Conservation (phyloP, 2,329 filamentous ascomycete genomes). For the Hypoxylon sp. region DNA sequence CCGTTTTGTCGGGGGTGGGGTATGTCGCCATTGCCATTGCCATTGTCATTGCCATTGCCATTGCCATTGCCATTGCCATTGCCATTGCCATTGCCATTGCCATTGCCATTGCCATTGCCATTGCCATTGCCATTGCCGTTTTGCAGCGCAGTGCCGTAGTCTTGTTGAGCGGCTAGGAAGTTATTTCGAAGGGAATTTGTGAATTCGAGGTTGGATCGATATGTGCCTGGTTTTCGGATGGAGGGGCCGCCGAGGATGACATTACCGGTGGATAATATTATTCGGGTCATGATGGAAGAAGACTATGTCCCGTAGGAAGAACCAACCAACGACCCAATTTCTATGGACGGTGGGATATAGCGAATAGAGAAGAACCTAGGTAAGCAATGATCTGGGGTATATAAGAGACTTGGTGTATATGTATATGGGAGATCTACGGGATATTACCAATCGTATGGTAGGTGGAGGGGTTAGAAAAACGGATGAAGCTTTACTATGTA, state of each 20-base stretch:
- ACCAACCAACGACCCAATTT: background rate
- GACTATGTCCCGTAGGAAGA: slow-evolving; percentile 2
- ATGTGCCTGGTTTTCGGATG: slow-evolving; percentile 79
- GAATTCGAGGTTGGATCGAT: slow-evolving; percentile 93
- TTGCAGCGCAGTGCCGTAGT: slow-evolving; percentile 57
- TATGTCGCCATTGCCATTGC: slow-evolving; percentile 45
- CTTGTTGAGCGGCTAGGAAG: slow-evolving; percentile 78
- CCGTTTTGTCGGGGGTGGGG: slow-evolving; percentile 47
- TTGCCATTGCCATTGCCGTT: slow-evolving; percentile 45
- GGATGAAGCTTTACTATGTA: slow-evolving; percentile 39
- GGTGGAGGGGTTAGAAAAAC: slow-evolving; percentile 26
- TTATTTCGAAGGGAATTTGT: slow-evolving; percentile 88
- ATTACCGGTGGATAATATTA: slow-evolving; percentile 63
- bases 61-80: no score
- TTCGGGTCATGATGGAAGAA: slow-evolving; percentile 43
- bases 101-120: no score
- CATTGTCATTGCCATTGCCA: no score
- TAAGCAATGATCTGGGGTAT: slow-evolving; percentile 9
- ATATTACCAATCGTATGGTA: slow-evolving; percentile 37
- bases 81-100: no score
- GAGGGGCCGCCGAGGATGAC: slow-evolving; percentile 87
- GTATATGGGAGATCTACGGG: slow-evolving; percentile 16
- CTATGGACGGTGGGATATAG: background rate
- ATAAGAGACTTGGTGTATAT: slow-evolving; percentile 14
- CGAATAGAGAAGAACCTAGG: background rate